Evolutionary conservation across 305 asterid species (phyloP).

Genomic region (Fraxinus albicans): DNA sequence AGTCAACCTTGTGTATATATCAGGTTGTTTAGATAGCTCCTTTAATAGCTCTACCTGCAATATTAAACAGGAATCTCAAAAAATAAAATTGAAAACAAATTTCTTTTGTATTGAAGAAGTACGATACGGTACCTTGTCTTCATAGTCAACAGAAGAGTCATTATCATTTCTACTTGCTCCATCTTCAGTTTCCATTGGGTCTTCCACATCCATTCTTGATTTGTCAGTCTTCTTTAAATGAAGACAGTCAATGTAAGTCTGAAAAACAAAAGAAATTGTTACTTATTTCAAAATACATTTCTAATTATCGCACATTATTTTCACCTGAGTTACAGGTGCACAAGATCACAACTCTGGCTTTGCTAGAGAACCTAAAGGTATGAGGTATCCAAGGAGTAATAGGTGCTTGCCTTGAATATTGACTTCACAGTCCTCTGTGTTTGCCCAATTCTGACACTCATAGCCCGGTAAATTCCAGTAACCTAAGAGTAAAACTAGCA

Average conservation of each 20-base stretch:
- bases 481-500: constrained; percentile 52
- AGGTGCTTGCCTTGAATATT: constrained; percentile 62
- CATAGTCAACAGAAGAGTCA: constrained; percentile 40
- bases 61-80: constrained; percentile 16
- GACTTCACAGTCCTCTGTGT: constrained; percentile 96
- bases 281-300: constrained; percentile 2
- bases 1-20: constrained; percentile 85
- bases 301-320: constrained; percentile 8
- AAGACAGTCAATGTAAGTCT: constrained; percentile 98
- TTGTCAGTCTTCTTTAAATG: constrained; percentile 85
- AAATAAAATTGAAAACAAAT: neutral
- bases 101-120: neutral
- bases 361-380: neutral
- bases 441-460: constrained; percentile 91
- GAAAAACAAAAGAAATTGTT: constrained; percentile 31
- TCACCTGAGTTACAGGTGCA: neutral
- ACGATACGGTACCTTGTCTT: constrained; percentile 49
- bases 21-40: constrained; percentile 79
- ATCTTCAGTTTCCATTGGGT: constrained; percentile 72
- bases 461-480: constrained; percentile 96
- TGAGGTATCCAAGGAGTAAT: constrained; percentile 5
- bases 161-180: constrained; percentile 33
- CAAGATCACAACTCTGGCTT: neutral
- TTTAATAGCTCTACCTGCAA: constrained; percentile 70
- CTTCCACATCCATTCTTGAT: constrained; percentile 77